Percentiles rank a stretch among this genome's conserved stretches.
Evolutionary conservation across 2,329 filamentous ascomycete genomes (phyloP).

Genomic region (Colletotrichum liriopes): DNA sequence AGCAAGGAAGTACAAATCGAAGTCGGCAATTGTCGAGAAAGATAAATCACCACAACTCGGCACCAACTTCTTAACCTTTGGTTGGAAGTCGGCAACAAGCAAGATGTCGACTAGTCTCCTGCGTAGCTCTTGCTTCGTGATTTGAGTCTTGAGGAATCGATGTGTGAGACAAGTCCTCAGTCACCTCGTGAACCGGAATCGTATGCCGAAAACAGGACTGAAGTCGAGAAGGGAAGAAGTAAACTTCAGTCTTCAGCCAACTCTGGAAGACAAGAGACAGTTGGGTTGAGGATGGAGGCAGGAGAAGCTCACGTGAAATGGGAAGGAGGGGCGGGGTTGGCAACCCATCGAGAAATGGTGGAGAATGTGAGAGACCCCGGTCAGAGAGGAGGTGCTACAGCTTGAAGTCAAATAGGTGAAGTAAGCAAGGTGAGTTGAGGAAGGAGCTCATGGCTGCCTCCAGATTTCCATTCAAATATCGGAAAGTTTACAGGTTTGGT

Average conservation of each 20-base stretch:
- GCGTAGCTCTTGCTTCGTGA: not conserved
- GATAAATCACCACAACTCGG: not conserved
- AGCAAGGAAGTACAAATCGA: not conserved
- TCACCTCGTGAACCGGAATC: not conserved
- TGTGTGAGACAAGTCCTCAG: not conserved
- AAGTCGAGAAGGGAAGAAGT: not conserved
- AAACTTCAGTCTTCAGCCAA: not conserved
- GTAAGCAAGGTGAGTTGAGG: not conserved
- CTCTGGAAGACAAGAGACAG: not conserved
- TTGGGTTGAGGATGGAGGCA: too few species aligned
- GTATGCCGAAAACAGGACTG: too few species aligned
- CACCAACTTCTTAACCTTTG: not conserved
- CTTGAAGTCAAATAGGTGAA: too few species aligned
- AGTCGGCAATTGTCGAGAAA: not conserved
- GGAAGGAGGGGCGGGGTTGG: not conserved
- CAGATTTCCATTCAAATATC: not conserved
- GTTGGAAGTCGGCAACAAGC: not conserved
- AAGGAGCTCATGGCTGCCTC: not conserved
- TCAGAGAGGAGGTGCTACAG: not conserved
- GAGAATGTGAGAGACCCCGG: not conserved
- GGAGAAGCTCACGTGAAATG: not conserved
- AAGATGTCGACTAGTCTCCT: not conserved
- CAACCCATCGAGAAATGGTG: not conserved
- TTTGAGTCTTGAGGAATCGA: not conserved
- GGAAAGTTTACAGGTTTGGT: not conserved